phyloP scores from a whole-genome alignment of 805 yeast genomes.

The Lipomyces orientalis region DNA sequence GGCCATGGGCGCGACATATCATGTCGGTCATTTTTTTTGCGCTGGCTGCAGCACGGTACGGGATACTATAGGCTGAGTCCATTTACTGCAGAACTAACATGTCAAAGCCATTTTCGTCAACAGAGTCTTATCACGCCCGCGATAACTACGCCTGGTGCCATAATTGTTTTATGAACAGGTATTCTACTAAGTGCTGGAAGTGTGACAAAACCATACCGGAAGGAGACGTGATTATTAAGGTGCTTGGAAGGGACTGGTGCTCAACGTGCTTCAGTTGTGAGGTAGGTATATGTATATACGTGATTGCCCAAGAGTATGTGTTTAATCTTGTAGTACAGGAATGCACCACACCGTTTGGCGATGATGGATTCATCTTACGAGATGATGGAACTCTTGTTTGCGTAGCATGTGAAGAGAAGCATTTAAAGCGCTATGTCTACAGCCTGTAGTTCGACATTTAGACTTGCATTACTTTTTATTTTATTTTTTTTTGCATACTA shows the following conservation, averaged over 20 bases:
- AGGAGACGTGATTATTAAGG: constrained; percentile 39
- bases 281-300: constrained; percentile 16
- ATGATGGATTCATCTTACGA: constrained; percentile 43
- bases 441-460: constrained; percentile 5
- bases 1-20: constrained; percentile 43
- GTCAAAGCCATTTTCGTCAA: constrained; percentile 33
- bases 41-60: constrained; percentile 41
- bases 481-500: background rate
- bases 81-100: background rate
- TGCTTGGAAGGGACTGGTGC: constrained; percentile 45
- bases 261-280: constrained; percentile 44
- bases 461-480: background rate
- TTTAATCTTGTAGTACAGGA: constrained; percentile 33
- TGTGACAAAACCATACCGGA: constrained; percentile 38
- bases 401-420: constrained; percentile 39
- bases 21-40: constrained; percentile 45
- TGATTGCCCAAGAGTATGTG: background rate
- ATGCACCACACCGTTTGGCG: constrained; percentile 42
- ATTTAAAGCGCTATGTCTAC: constrained; percentile 20
- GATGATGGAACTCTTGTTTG: constrained; percentile 45
- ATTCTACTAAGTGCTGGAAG: constrained; percentile 45
- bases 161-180: constrained; percentile 39
- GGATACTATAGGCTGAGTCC: background rate
- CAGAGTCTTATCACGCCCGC: constrained; percentile 38
- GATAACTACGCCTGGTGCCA: constrained; percentile 40